Percentiles rank a stretch among this genome's conserved stretches.
phyloP scores from a whole-genome alignment of 441 rosid genomes.

The Codiaeum variegatum region DNA sequence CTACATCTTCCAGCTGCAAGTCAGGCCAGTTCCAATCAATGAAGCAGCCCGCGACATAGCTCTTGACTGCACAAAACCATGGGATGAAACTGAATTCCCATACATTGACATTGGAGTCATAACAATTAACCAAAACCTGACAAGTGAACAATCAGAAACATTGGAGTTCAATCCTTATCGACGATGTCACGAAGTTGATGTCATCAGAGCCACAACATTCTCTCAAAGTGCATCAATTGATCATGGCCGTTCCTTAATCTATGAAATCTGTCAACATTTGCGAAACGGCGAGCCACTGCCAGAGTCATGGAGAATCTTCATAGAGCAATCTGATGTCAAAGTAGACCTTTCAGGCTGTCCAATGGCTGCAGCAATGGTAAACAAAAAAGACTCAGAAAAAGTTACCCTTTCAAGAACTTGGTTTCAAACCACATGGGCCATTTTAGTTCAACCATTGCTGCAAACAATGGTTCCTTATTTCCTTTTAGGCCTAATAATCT shows the following conservation, averaged over 20 bases:
- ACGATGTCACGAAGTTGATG: conserved; percentile 46
- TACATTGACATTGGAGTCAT: conserved; percentile 50
- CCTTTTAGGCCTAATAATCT: conserved; percentile 38
- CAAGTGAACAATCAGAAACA: conserved; percentile 45
- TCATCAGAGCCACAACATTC: conserved; percentile 49
- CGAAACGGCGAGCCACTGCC: conserved; percentile 59
- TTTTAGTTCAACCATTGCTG: conserved; percentile 49
- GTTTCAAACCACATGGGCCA: conserved; percentile 48
- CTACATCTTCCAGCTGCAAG: conserved; percentile 55
- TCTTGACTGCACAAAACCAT: conserved; percentile 59
- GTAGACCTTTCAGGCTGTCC: conserved; percentile 67
- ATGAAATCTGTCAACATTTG: conserved; percentile 62
- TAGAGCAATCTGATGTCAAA: conserved; percentile 63
- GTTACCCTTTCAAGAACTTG: conserved; percentile 49
- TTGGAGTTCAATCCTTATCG: conserved; percentile 59
- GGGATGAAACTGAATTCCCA: conserved; percentile 60
- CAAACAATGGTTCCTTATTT: conserved; percentile 56
- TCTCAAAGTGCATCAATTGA: conserved; percentile 70
- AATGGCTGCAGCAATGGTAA: conserved; percentile 45
- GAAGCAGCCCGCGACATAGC: conserved; percentile 43
- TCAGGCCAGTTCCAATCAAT: conserved; percentile 38
- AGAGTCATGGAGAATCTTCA: conserved; percentile 55
- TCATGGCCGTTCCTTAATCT: conserved; percentile 64
- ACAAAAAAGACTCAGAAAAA: conserved; percentile 25
- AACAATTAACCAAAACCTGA: conserved; percentile 41